These are phyloP conservation scores for Tricholoma flavovirens DNA, from an alignment of 768 basidiomycete species.

Conservation along the genomic window DNA sequence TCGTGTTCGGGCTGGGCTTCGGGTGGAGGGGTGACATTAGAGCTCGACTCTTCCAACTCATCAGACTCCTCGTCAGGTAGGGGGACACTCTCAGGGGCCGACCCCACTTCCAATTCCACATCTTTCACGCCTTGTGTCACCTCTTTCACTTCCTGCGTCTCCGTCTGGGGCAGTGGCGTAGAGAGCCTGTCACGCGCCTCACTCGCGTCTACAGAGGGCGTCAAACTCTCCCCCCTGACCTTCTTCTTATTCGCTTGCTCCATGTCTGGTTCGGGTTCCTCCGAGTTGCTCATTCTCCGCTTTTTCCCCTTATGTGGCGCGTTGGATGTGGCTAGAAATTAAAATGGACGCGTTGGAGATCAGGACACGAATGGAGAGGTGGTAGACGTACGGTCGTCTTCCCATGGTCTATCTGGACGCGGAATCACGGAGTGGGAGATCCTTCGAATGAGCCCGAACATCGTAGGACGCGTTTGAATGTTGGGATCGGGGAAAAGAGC, in stretches of 20 bases:
- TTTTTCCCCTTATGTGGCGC: slow-evolving; percentile 66
- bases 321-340: slow-evolving; percentile 58
- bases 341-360: slow-evolving; percentile 9
- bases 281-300: slow-evolving; percentile 52
- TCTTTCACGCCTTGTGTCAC: slow-evolving; percentile 67
- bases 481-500: slow-evolving; percentile 4
- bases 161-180: slow-evolving; percentile 27
- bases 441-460: slow-evolving; percentile 70
- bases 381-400: slow-evolving; percentile 59
- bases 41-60: slow-evolving; percentile 30
- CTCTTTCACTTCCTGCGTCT: slow-evolving; percentile 55
- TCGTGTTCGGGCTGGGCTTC: slow-evolving; percentile 8
- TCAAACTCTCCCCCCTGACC: slow-evolving; percentile 37
- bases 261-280: slow-evolving; percentile 35
- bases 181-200: slow-evolving; percentile 15
- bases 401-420: slow-evolving; percentile 70
- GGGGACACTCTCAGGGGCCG: slow-evolving; percentile 31
- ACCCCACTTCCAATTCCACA: slow-evolving; percentile 53
- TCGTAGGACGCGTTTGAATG: slow-evolving; percentile 18
- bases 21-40: slow-evolving; percentile 18
- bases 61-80: slow-evolving; percentile 34
- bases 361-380: slow-evolving; percentile 22
- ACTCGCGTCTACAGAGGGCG: slow-evolving; percentile 19
- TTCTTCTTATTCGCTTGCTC: slow-evolving; percentile 39
- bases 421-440: slow-evolving; percentile 67